These are phyloP conservation scores for Stylosanthes scabra DNA, from an alignment of 331 rosid species.

Conservation along the genomic window DNA sequence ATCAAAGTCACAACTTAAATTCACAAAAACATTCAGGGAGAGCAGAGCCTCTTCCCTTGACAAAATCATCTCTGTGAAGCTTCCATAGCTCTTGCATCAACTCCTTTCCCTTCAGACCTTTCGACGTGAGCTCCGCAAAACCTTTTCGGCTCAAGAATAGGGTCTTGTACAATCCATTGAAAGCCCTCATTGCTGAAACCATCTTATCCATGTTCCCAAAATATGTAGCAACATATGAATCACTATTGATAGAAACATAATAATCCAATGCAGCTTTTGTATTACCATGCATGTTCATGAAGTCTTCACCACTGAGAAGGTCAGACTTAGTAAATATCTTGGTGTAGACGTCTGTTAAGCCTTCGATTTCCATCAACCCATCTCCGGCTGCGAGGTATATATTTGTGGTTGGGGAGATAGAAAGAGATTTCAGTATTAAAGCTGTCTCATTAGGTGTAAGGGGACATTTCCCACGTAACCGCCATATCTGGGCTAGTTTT, in stretches of 20 bases:
- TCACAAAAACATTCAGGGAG: constrained; percentile 86
- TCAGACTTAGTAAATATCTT: constrained; percentile 76
- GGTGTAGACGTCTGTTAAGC: constrained; percentile 61
- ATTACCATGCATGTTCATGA: constrained; percentile 91
- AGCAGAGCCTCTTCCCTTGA: constrained; percentile 81
- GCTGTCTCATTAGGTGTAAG: constrained; percentile 90
- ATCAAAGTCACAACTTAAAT: constrained; percentile 63
- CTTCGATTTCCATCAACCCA: constrained; percentile 87
- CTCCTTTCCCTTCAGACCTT: constrained; percentile 65
- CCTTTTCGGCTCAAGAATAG: constrained; percentile 80
- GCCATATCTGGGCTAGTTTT: constrained; percentile 73
- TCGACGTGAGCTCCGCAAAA: constrained; percentile 69
- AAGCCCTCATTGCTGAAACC: constrained; percentile 94
- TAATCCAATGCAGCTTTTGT: constrained; percentile 97
- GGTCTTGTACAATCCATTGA: constrained; percentile 70
- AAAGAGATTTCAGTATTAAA: constrained; percentile 74
- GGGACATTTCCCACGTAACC: constrained; percentile 89
- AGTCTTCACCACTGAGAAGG: constrained; percentile 82
- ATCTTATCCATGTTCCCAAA: constrained; percentile 99
- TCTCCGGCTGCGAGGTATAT: constrained; percentile 95
- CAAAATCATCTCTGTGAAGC: constrained; percentile 74
- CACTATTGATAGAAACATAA: constrained; percentile 81
- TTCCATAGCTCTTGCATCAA: constrained; percentile 70
- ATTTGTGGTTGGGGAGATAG: constrained; percentile 68
- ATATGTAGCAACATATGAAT: constrained; percentile 82